phyloP scores from a whole-genome alignment of 2,329 filamentous ascomycete genomes.

The Calycina marina region DNA sequence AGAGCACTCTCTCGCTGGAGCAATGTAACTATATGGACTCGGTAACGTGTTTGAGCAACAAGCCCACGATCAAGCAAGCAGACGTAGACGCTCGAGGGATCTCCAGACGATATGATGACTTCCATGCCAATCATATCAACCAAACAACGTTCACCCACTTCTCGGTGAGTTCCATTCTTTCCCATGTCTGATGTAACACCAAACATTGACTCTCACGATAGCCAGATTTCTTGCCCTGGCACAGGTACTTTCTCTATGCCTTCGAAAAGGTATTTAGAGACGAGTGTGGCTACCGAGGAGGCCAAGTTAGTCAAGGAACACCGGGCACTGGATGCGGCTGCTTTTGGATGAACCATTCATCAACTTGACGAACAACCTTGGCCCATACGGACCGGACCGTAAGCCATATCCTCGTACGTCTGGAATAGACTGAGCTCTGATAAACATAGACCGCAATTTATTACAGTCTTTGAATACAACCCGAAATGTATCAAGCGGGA shows the following conservation, averaged over 20 bases:
- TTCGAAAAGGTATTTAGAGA: slow-evolving; percentile 24
- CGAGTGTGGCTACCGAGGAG: slow-evolving; percentile 27
- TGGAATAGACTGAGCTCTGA: too few relatives aligned
- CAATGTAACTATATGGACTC: neutral
- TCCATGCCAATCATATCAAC: neutral
- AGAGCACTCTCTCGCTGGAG: neutral
- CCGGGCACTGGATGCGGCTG: slow-evolving; percentile 39
- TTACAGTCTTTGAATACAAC: slow-evolving; percentile 19
- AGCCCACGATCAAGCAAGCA: neutral
- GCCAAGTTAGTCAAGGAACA: slow-evolving; percentile 20
- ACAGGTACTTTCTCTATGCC: neutral
- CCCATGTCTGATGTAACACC: neutral
- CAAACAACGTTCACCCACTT: slow-evolving; percentile 1
- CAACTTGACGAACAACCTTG: slow-evolving; percentile 14
- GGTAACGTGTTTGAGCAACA: neutral
- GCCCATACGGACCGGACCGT: slow-evolving; percentile 2
- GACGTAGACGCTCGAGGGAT: neutral
- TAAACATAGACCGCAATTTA: neutral
- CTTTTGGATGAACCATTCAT: slow-evolving; percentile 31
- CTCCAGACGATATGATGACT: neutral
- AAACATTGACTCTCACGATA: neutral
- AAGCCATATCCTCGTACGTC: too few relatives aligned
- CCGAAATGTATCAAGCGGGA: slow-evolving; percentile 28
- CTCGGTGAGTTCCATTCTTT: neutral
- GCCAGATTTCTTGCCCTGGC: neutral